Base-by-base conservation (phyloP, 1,284 basidiomycete genomes). In the Melampsora larici-populina region DNA sequence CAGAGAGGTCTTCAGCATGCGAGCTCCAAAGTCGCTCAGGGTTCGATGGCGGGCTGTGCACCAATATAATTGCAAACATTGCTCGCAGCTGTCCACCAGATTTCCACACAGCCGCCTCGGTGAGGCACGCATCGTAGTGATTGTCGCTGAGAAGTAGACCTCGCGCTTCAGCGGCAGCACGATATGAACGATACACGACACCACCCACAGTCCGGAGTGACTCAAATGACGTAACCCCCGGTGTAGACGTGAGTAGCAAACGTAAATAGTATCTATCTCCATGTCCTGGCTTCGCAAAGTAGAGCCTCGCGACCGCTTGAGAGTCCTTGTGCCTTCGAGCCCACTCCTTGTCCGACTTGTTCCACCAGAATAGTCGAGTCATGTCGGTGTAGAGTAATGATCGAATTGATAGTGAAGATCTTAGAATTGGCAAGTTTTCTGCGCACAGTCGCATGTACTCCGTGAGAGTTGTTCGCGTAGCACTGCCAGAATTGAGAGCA, bases 241-340 rank as follows among this genome's bases (percentile, higher is more conserved):
- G 49, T 0, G 18, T 5, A 17, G 51, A 48, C 3, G 11, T 33
- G 1, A 71, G 26, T 3, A 71, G 29, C 7, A 71, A 46, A 1
- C 70, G 4, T 13, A 71, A 36, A 18, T 71, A 71, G 36, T 62
- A 71, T 1, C 58, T 1, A 9, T 71, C 36, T 0, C 70, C 70
- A 21, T 71, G 43, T 26, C 33, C 31, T n/a, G 51, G 11, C n/a
- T 21, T 49, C 5, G 46, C n/a, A 18, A 69, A 69, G 15, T 49
- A 31, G 1, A 69, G 18, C 2, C 67, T 4, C 3, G 36, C 3
- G 9, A 36, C 9, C 4, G 36, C 36, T 3, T 9, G 4, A 9
- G 36, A 4, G 36, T 36, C 36, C 36, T 9, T 36, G 3, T 3
- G 9, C 9, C 36, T 3, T 36, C 36, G 3, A 4, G 9, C 36